Percentiles rank a stretch among this genome's conserved stretches.
Conservation (phyloP, 768 basidiomycete species). For the Ramaria rubella region DNA sequence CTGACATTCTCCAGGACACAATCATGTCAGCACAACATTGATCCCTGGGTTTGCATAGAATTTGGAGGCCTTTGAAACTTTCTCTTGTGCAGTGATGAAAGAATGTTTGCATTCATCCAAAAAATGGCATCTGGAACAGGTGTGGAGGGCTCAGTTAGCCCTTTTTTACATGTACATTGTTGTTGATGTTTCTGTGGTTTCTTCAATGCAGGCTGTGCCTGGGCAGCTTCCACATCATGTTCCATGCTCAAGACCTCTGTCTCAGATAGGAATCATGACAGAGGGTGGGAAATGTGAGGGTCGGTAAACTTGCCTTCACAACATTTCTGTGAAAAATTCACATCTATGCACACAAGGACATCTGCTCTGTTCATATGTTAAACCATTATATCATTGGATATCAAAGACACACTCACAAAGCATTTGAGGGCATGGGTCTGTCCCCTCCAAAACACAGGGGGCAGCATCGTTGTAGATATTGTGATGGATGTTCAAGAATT, state of each 20-base stretch:
- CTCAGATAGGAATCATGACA: background rate
- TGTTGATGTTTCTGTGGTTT: background rate
- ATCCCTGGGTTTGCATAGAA: conserved; percentile 10
- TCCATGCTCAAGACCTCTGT: background rate
- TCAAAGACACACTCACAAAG: too few species aligned
- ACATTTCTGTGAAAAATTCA: conserved; percentile 1
- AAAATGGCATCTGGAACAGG: background rate
- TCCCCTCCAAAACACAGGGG: too few species aligned
- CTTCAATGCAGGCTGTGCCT: too few species aligned
- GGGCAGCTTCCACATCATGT: background rate
- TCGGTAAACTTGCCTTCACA: background rate
- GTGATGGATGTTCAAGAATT: too few species aligned
- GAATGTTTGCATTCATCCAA: conserved; percentile 9
- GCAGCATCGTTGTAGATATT: too few species aligned
- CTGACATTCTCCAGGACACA: conserved; percentile 9
- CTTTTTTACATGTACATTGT: background rate
- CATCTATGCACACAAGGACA: conserved; percentile 1
- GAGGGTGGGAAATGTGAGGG: background rate
- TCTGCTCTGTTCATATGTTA: too few species aligned
- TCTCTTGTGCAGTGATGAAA: conserved; percentile 11
- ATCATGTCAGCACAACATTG: conserved; percentile 9
- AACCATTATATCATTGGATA: too few species aligned
- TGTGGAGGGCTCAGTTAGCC: background rate
- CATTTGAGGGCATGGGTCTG: too few species aligned
- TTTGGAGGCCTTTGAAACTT: conserved; percentile 1